These are phyloP conservation scores for Fusarium pseudograminearum DNA, from an alignment of 2,329 filamentous ascomycete genomes.

Conservation along the genomic window DNA sequence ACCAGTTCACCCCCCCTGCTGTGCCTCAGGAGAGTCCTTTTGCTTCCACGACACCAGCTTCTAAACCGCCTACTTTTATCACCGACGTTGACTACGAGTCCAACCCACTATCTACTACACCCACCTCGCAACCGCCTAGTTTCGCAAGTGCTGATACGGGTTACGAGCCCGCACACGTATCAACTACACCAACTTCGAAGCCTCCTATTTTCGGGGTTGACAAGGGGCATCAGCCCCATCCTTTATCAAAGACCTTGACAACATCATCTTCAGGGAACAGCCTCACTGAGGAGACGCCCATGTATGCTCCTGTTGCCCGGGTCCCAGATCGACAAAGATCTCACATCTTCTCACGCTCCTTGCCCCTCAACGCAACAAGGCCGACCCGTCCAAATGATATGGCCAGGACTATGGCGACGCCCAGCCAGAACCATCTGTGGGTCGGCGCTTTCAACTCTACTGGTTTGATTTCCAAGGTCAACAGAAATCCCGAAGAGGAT, in stretches of 20 bases:
- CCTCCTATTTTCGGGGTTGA: constrained; percentile 53
- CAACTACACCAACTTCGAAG: constrained; percentile 55
- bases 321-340: constrained; percentile 46
- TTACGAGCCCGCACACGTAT: constrained; percentile 82
- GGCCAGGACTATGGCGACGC: constrained; percentile 55
- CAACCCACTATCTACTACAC: constrained; percentile 4
- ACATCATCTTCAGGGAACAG: constrained; percentile 88
- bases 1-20: constrained; percentile 77
- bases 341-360: constrained; percentile 55
- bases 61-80: constrained; percentile 57
- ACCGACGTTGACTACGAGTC: constrained; percentile 1
- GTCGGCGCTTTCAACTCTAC: constrained; percentile 93
- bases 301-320: constrained; percentile 49
- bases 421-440: constrained; percentile 67
- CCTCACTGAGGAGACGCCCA: constrained; percentile 73
- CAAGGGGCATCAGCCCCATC: constrained; percentile 73
- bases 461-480: constrained; percentile 93
- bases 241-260: constrained; percentile 86
- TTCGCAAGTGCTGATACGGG: constrained; percentile 55
- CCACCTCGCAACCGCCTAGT: constrained; percentile 8
- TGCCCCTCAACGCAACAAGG: constrained; percentile 56
- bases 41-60: constrained; percentile 65
- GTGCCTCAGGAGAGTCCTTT: constrained; percentile 73
- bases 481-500: constrained; percentile 80
- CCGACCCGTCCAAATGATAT: constrained; percentile 52